Base-by-base conservation (phyloP, 2,329 filamentous ascomycete species). In the Plenodomus tracheiphilus region DNA sequence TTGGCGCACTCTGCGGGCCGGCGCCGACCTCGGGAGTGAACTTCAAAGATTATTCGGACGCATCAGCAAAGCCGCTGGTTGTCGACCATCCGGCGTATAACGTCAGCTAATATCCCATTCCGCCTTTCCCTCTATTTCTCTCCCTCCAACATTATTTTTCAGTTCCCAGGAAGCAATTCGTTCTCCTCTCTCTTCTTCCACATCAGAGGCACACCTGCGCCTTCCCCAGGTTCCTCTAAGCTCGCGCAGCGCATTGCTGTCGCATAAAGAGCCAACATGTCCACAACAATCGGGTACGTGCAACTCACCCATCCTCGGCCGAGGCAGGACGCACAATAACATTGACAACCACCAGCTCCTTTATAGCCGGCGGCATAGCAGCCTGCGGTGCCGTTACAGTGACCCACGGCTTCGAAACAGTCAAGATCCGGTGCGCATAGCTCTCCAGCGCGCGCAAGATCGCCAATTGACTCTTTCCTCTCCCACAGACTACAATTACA, bases 381-480 rank as follows among this genome's bases (percentile, higher is more conserved):
- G 94, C 94, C 59, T 97, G 93, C 77, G 94, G 94, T 69, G 94
- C 94, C 58, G 94, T 99, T 49, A 97, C 93, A 35, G 92, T 95
- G 59, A 97, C 94, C 42, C 94, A 99, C 75, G 92, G 92, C 48
- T 97, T 97, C 77, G 94, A 99, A 77, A 97, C 93, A 11, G 91
- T 99, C 72, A 99, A 99, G 83, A 97, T 97, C 71, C 89, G 92
- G 88, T 92, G 79, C 70, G 80, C 69, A 52, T 41, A 43, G 21
- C 35, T 11, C 16, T 13, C 6, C 20, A 41, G 17, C 21, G 28
- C 18, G 40, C 41, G 15, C 39, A n/a, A 35, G 19, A 39, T 45
- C 45, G 13, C 17, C 21, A 37, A 51, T 61, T 69, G 54, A 69
- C 55, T 36, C 42, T 39, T 25, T 15, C 28, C 13, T 32, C 9